Percentiles rank a stretch among this genome's conserved stretches.
Evolutionary conservation across 2,329 filamentous ascomycete genomes (phyloP).

Genomic region (Grosmannia clavigera): DNA sequence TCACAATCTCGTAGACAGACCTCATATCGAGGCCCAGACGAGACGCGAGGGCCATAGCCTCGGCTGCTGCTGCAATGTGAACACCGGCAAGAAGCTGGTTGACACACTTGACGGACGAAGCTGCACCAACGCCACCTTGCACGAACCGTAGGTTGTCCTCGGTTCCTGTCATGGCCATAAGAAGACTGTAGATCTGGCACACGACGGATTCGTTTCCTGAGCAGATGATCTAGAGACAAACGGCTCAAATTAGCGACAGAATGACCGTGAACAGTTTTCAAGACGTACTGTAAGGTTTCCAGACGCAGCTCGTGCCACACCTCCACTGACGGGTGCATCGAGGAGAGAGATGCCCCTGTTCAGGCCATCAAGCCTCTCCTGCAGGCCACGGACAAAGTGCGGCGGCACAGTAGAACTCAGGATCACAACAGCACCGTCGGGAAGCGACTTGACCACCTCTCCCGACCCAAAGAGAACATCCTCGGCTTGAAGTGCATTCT

Average conservation of each 20-base stretch:
- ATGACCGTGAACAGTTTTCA: not conserved
- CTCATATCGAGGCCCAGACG: conserved; percentile 38
- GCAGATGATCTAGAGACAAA: conserved; percentile 9
- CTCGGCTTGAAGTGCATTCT: conserved; percentile 2
- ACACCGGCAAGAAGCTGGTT: conserved; percentile 46
- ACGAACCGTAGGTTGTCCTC: conserved; percentile 30
- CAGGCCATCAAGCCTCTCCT: conserved; percentile 11
- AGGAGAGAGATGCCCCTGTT: conserved; percentile 19
- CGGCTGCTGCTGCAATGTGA: conserved; percentile 41
- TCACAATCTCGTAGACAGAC: conserved; percentile 32
- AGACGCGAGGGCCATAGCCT: conserved; percentile 44
- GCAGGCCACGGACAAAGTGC: conserved; percentile 15
- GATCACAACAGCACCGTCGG: conserved; percentile 20
- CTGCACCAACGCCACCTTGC: conserved; percentile 36
- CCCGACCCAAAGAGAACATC: conserved; percentile 3
- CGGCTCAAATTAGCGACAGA: not conserved
- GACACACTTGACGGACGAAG: conserved; percentile 45
- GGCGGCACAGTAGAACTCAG: conserved; percentile 25
- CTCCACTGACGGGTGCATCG: conserved; percentile 26
- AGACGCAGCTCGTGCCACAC: conserved; percentile 22
- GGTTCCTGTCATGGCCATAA: conserved; percentile 18
- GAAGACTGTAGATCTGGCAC: not conserved
- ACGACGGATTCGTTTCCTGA: conserved; percentile 31
- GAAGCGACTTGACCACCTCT: not conserved
- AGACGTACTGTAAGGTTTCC: conserved; percentile 19